Evolutionary conservation across 345 rosid genomes (phyloP).

Genomic region (Hibiscus mutabilis): DNA sequence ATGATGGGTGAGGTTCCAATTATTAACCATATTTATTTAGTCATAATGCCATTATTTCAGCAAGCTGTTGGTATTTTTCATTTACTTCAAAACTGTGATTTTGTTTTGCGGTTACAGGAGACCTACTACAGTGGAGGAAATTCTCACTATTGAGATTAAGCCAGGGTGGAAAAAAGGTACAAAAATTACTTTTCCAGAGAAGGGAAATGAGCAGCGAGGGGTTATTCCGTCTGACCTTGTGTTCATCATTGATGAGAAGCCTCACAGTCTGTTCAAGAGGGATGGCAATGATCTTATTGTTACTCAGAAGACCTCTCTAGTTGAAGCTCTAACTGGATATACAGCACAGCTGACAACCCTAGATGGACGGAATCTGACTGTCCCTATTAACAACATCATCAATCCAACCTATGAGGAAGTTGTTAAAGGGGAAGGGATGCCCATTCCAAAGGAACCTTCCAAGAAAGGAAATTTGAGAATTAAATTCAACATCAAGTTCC

Average conservation of each 20-base stretch:
- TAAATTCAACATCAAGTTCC: constrained; percentile 78
- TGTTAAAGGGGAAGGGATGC: constrained; percentile 87
- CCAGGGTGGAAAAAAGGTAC: constrained; percentile 96
- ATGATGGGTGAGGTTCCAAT: neutral
- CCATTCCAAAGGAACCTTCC: constrained; percentile 74
- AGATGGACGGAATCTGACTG: constrained; percentile 58
- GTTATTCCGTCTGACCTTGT: constrained; percentile 64
- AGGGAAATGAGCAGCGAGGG: constrained; percentile 74
- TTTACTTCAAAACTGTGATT: neutral
- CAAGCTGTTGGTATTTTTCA: neutral
- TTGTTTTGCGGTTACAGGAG: constrained; percentile 33
- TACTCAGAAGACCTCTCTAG: constrained; percentile 59
- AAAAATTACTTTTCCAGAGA: constrained; percentile 67
- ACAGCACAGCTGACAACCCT: constrained; percentile 55
- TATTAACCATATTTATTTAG: neutral
- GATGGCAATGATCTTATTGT: constrained; percentile 81
- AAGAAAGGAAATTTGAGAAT: constrained; percentile 75
- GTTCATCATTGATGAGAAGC: constrained; percentile 85
- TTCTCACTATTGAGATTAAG: constrained; percentile 68
- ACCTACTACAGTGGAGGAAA: constrained; percentile 59
- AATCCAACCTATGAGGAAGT: constrained; percentile 77
- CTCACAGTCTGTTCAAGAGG: constrained; percentile 69
- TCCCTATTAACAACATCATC: constrained; percentile 47
- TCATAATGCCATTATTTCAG: neutral
- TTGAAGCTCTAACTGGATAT: constrained; percentile 78